These are phyloP conservation scores for Leucocoprinus birnbaumii DNA, from an alignment of 768 basidiomycete genomes.

Conservation along the genomic window DNA sequence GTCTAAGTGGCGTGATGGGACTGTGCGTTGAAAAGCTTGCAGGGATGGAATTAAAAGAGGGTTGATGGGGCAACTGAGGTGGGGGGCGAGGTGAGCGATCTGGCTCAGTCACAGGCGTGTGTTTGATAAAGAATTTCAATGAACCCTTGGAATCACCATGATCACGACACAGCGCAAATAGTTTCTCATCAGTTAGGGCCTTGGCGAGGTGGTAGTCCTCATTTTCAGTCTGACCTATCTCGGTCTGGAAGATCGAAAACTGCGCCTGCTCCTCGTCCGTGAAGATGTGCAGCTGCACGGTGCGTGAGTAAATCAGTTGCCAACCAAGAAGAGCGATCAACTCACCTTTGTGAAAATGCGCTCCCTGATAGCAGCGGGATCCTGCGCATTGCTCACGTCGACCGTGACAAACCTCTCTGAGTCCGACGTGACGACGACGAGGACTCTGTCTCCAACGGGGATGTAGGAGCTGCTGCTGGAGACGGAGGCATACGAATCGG, in stretches of 20 bases:
- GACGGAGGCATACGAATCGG: conserved; percentile 29
- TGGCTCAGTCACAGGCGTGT: conserved; percentile 58
- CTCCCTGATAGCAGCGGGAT: conserved; percentile 71
- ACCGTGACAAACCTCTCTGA: conserved; percentile 75
- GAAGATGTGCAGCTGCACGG: conserved; percentile 64
- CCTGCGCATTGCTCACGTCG: conserved; percentile 63
- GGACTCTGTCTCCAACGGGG: conserved; percentile 33
- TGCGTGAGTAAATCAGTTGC: conserved; percentile 1
- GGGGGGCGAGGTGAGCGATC: conserved; percentile 38
- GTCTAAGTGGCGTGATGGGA: conserved; percentile 42
- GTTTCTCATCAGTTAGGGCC: conserved; percentile 64
- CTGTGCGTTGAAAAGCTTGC: conserved; percentile 34
- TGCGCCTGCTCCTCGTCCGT: conserved; percentile 78
- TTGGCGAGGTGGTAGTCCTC: conserved; percentile 74
- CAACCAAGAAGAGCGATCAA: conserved; percentile 13
- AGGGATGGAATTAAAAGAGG: conserved; percentile 23
- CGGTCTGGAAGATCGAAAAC: conserved; percentile 83
- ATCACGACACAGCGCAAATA: conserved; percentile 70
- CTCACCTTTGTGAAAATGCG: conserved; percentile 77
- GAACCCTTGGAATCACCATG: conserved; percentile 75
- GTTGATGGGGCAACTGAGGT: conserved; percentile 25
- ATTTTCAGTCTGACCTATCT: conserved; percentile 87
- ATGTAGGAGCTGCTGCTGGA: conserved; percentile 19
- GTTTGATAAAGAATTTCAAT: conserved; percentile 82
- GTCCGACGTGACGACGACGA: conserved; percentile 73